phyloP scores from a whole-genome alignment of 148 eudicot genomes.

The Gaultheria prostrata region DNA sequence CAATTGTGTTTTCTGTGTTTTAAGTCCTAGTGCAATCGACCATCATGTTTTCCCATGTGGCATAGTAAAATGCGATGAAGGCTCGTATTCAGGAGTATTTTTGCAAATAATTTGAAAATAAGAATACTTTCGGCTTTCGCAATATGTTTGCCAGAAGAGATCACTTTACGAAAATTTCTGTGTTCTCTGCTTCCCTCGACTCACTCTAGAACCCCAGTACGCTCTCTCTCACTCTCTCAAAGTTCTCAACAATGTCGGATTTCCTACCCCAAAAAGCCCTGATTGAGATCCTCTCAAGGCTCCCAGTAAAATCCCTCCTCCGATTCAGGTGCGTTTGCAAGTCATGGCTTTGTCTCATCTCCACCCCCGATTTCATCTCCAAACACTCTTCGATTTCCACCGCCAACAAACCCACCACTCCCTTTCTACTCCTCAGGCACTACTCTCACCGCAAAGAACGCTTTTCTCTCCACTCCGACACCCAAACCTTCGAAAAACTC shows the following conservation, averaged over 20 bases:
- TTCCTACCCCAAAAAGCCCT: background rate
- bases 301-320: background rate
- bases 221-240: background rate
- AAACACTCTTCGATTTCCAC: background rate
- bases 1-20: too few species aligned
- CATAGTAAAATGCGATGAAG: too few species aligned
- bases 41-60: too few species aligned
- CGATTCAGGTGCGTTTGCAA: conserved; percentile 2
- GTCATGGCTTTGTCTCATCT: background rate
- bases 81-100: too few species aligned
- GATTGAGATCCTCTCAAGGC: background rate
- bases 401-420: background rate
- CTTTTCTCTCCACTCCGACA: background rate
- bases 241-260: background rate
- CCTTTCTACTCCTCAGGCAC: background rate
- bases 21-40: too few species aligned
- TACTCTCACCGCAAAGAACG: conserved; percentile 6
- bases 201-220: background rate
- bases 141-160: too few species aligned
- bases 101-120: too few species aligned
- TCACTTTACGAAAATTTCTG: too few species aligned
- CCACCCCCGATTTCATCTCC: background rate
- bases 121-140: too few species aligned
- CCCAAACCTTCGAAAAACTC: background rate
- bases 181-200: too few species aligned